These are phyloP conservation scores for Themeda triandra DNA, from an alignment of 176 grass and related monocot species.

Conservation along the genomic window DNA sequence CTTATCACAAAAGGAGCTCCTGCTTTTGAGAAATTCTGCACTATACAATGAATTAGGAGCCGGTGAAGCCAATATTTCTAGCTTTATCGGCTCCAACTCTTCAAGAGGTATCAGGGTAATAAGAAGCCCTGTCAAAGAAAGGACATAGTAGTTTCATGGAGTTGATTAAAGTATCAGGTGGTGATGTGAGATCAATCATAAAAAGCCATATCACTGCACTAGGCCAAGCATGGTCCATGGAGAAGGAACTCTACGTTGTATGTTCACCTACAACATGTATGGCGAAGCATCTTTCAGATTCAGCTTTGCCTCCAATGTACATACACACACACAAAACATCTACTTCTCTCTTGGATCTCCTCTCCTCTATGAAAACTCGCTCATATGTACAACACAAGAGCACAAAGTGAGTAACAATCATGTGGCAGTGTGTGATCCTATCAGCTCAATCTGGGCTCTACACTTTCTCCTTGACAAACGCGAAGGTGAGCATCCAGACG, in stretches of 20 bases:
- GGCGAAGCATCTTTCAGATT: constrained; percentile 21
- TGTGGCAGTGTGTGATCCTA: background rate
- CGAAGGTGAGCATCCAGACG: constrained; percentile 52
- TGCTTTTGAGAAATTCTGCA: too few species aligned
- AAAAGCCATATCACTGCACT: background rate
- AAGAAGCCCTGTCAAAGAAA: too few species aligned
- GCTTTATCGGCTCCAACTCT: too few species aligned
- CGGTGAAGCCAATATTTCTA: too few species aligned
- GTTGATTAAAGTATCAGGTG: background rate
- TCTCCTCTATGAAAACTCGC: constrained; percentile 15
- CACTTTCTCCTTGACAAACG: constrained; percentile 42
- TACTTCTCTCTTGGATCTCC: background rate
- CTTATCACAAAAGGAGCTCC: too few species aligned
- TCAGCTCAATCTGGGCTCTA: constrained; percentile 9
- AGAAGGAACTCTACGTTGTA: constrained; percentile 11
- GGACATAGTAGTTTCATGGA: background rate
- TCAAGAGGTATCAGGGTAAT: too few species aligned
- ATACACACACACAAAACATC: constrained; percentile 9
- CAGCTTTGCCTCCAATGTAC: constrained; percentile 2
- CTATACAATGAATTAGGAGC: too few species aligned
- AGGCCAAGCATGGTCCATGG: constrained; percentile 1
- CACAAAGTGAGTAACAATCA: background rate
- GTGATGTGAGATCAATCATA: background rate
- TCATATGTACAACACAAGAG: constrained; percentile 27
- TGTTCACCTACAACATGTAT: constrained; percentile 22